These are phyloP conservation scores for Neonectria hederae DNA, from an alignment of 2,329 filamentous ascomycete species.

Conservation along the genomic window DNA sequence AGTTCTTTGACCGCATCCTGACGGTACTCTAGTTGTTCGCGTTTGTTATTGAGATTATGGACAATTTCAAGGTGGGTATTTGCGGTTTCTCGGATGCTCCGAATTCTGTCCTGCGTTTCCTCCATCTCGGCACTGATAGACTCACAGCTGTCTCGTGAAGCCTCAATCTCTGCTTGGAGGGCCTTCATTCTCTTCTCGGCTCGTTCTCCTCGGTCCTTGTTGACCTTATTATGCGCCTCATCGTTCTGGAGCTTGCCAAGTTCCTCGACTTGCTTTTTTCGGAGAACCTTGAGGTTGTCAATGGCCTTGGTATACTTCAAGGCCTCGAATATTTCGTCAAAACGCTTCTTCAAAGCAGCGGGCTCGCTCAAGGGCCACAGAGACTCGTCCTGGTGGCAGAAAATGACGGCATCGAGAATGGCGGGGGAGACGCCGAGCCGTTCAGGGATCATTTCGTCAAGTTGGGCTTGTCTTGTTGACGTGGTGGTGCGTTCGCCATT, in stretches of 20 bases:
- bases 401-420: constrained; percentile 93
- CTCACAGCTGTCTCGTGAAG: constrained; percentile 66
- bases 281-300: constrained; percentile 87
- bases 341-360: constrained; percentile 85
- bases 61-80: constrained; percentile 79
- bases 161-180: constrained; percentile 73
- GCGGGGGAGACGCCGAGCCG: constrained; percentile 90
- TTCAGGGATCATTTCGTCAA: constrained; percentile 85
- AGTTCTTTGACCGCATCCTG: constrained; percentile 77
- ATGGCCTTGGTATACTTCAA: constrained; percentile 97
- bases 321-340: constrained; percentile 98
- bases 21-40: constrained; percentile 75
- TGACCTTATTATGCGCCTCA: constrained; percentile 79
- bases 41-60: constrained; percentile 78
- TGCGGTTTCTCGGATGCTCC: constrained; percentile 76
- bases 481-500: constrained; percentile 82
- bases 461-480: constrained; percentile 81
- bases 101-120: constrained; percentile 65
- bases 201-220: constrained; percentile 85
- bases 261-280: constrained; percentile 83
- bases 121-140: constrained; percentile 69
- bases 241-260: constrained; percentile 77
- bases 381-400: constrained; percentile 98
- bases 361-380: constrained; percentile 96
- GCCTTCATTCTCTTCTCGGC: constrained; percentile 71